Evolutionary conservation across 2,329 filamentous ascomycete genomes (phyloP).

Genomic region (Aspergillus eucalypticola): DNA sequence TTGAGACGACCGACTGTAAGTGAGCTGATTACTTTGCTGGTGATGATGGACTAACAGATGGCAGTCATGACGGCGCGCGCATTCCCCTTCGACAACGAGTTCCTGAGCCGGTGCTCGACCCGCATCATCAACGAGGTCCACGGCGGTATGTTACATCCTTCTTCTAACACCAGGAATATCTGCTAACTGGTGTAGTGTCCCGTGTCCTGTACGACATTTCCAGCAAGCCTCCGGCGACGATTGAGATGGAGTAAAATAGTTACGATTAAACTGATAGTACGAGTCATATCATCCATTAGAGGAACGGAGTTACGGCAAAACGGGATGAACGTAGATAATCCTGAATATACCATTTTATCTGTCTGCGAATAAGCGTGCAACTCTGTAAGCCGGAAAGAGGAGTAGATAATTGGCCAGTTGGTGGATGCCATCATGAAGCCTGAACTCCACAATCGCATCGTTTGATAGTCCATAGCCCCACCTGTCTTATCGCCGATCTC

Average conservation of each 20-base stretch:
- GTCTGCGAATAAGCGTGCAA: no score
- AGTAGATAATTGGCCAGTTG: background rate
- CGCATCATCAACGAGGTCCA: slow-evolving; percentile 76
- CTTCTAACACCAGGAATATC: background rate
- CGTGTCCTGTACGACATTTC: slow-evolving; percentile 48
- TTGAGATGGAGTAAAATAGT: slow-evolving; percentile 67
- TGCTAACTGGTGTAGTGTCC: slow-evolving; percentile 16
- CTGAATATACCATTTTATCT: no score
- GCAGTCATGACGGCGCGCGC: slow-evolving; percentile 70
- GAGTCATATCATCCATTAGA: slow-evolving; percentile 5
- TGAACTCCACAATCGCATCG: no score
- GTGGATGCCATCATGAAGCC: background rate
- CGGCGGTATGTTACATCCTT: slow-evolving; percentile 41
- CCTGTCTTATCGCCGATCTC: slow-evolving; percentile 1
- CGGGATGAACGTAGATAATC: background rate
- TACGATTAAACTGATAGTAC: background rate
- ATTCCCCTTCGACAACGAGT: slow-evolving; percentile 64
- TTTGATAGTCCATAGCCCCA: background rate
- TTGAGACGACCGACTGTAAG: slow-evolving; percentile 59
- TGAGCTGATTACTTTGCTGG: background rate
- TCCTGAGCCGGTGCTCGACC: slow-evolving; percentile 65
- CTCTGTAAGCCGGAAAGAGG: no score
- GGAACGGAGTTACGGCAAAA: slow-evolving; percentile 8
- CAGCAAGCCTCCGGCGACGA: slow-evolving; percentile 69
- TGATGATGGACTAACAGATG: background rate